Conservation (phyloP, 352 stramenopile genomes). For the Vaucheria bursata region DNA sequence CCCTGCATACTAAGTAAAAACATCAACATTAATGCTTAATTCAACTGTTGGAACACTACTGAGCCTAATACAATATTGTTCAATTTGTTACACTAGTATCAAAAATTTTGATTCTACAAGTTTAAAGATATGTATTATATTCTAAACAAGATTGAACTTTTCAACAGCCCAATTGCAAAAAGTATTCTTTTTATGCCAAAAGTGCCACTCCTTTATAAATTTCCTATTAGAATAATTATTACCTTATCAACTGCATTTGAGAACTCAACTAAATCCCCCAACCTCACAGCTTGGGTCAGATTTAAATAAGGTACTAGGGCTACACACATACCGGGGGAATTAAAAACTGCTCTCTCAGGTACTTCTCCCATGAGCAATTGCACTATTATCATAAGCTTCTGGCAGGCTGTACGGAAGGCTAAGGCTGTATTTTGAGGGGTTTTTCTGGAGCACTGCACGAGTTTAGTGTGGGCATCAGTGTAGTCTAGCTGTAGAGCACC, state of each 20-base stretch:
- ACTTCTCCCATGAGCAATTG: conserved; percentile 92
- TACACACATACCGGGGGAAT: conserved; percentile 59
- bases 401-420: conserved; percentile 87
- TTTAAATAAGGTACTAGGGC: conserved; percentile 85
- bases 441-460: conserved; percentile 92
- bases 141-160: too few species aligned
- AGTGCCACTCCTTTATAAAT: too few species aligned
- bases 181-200: too few species aligned
- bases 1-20: too few species aligned
- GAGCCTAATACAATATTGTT: too few species aligned
- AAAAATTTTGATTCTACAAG: too few species aligned
- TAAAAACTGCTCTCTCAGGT: conserved; percentile 85
- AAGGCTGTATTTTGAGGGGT: conserved; percentile 85
- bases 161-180: too few species aligned
- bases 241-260: conserved; percentile 52
- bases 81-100: too few species aligned
- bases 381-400: conserved; percentile 80
- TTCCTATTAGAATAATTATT: too few species aligned
- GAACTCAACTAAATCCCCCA: conserved; percentile 89
- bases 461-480: conserved; percentile 85
- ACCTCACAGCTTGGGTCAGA: conserved; percentile 89
- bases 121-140: too few species aligned
- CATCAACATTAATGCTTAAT: too few species aligned
- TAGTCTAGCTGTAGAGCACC: conserved; percentile 94
- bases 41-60: too few species aligned